Conservation (phyloP, 441 rosid species). For the Populus hybrid region DNA sequence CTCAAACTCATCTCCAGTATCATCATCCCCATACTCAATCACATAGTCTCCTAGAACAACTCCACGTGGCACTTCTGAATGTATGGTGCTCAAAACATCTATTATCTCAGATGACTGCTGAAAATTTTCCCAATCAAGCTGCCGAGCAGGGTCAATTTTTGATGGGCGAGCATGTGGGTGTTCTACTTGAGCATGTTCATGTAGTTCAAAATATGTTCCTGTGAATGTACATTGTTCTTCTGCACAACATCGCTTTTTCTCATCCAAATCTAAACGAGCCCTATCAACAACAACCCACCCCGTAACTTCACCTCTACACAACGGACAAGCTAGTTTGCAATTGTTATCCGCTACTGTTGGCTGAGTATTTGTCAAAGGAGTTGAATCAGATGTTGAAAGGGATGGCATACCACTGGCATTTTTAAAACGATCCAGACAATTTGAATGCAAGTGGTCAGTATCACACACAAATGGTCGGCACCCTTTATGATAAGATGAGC, state of each 20-base stretch:
- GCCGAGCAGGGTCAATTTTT: conserved; percentile 83
- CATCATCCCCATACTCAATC: conserved; percentile 92
- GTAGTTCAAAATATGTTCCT: conserved; percentile 70
- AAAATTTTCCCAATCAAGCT: conserved; percentile 96
- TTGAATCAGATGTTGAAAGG: conserved; percentile 42
- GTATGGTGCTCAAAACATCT: conserved; percentile 95
- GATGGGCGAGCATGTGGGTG: conserved; percentile 95
- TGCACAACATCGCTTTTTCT: conserved; percentile 72
- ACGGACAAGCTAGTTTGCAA: conserved; percentile 68
- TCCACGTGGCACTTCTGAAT: conserved; percentile 92
- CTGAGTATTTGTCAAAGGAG: conserved; percentile 26
- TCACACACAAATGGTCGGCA: conserved; percentile 86
- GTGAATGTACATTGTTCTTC: conserved; percentile 57
- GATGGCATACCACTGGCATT: conserved; percentile 61
- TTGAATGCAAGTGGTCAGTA: conserved; percentile 83
- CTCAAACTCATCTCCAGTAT: conserved; percentile 81
- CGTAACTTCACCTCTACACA: conserved; percentile 90
- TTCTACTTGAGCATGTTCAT: conserved; percentile 62
- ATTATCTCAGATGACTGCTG: conserved; percentile 96
- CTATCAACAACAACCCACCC: conserved; percentile 78
- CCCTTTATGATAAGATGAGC: conserved; percentile 79
- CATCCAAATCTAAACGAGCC: conserved; percentile 66
- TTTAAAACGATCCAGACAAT: conserved; percentile 86
- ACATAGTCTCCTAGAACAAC: conserved; percentile 97
- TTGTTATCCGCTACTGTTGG: conserved; percentile 39